Evolutionary conservation across 1,284 basidiomycete species (phyloP).

Genomic region (Ustanciosporium gigantosporum): DNA sequence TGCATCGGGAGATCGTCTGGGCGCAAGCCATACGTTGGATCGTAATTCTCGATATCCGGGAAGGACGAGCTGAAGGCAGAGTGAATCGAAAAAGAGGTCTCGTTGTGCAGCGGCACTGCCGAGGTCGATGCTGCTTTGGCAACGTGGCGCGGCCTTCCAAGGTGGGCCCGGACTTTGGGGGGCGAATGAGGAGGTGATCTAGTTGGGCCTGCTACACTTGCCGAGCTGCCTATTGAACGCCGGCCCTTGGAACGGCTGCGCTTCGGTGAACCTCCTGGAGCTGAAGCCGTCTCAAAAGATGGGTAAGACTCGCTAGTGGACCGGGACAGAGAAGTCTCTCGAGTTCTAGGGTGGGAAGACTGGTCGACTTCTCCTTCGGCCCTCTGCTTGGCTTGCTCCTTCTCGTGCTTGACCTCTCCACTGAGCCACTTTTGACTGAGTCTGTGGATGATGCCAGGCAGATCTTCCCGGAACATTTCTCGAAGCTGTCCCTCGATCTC

Average conservation of each 20-base stretch:
- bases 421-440: conserved; percentile 88
- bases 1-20: conserved; percentile 66
- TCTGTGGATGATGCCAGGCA: conserved; percentile 94
- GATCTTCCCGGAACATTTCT: conserved; percentile 96
- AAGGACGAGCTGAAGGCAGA: conserved; percentile 35
- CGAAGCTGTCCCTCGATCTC: conserved; percentile 96
- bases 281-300: conserved; percentile 17
- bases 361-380: conserved; percentile 4
- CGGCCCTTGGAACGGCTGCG: conserved; percentile 5
- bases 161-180: conserved; percentile 6
- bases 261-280: conserved; percentile 16
- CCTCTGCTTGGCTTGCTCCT: conserved; percentile 25
- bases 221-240: conserved; percentile 4
- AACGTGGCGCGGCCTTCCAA: conserved; percentile 14
- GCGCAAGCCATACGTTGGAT: conserved; percentile 95
- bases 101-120: conserved; percentile 17
- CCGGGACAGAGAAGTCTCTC: conserved; percentile 11
- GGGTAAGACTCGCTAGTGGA: conserved; percentile 24
- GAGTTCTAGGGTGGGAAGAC: not conserved
- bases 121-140: conserved; percentile 31
- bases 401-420: conserved; percentile 46
- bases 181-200: conserved; percentile 12
- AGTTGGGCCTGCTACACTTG: conserved; percentile 5
- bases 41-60: conserved; percentile 76
- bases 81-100: conserved; percentile 2